Conservation (phyloP, 257 asterid species). For the Gentiana dahurica region DNA sequence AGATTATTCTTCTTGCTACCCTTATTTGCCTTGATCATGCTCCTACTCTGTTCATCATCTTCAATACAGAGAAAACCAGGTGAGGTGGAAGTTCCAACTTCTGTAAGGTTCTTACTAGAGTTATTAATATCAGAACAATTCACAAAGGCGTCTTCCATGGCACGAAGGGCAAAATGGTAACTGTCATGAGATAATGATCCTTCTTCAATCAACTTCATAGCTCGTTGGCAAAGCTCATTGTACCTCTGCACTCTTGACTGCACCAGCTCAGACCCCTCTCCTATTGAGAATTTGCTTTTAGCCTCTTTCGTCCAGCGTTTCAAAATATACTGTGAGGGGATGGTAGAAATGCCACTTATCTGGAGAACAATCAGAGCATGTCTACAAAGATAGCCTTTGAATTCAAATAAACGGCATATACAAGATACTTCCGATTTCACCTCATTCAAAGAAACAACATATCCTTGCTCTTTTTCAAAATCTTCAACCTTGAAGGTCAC, state of each 20-base stretch:
- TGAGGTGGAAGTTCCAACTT: conserved; percentile 63
- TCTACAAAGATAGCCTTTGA: conserved; percentile 81
- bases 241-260: conserved; percentile 78
- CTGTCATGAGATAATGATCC: conserved; percentile 90
- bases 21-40: conserved; percentile 66
- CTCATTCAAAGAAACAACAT: conserved; percentile 54
- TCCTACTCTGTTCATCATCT: conserved; percentile 71
- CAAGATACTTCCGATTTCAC: conserved; percentile 73
- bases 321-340: conserved; percentile 72
- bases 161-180: conserved; percentile 45
- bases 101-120: conserved; percentile 56
- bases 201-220: conserved; percentile 79
- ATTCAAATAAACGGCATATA: conserved; percentile 75
- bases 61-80: conserved; percentile 65
- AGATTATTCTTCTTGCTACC: conserved; percentile 41
- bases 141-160: conserved; percentile 73
- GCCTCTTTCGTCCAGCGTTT: conserved; percentile 94
- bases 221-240: conserved; percentile 69
- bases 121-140: conserved; percentile 57
- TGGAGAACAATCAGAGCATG: conserved; percentile 91
- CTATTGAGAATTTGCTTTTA: conserved; percentile 40
- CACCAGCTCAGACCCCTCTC: conserved; percentile 54
- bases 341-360: conserved; percentile 59
- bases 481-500: conserved; percentile 64
- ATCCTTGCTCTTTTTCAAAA: conserved; percentile 67